Evolutionary conservation across 2,329 filamentous ascomycete genomes (phyloP).

Genomic region (Hypoxylon sp.): DNA sequence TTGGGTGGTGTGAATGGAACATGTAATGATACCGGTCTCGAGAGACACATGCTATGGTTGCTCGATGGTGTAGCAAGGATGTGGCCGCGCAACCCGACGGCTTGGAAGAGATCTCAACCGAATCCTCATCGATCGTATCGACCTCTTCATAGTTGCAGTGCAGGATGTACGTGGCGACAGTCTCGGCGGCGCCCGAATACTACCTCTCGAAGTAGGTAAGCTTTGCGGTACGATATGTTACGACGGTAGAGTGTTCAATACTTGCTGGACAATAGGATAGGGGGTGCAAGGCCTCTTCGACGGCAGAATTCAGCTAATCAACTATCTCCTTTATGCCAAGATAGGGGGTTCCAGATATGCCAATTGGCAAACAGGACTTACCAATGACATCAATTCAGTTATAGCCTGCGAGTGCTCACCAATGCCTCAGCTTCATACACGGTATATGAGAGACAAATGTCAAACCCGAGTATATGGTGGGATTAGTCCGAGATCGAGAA

Average conservation of each 20-base stretch:
- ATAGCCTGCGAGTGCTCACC: background rate
- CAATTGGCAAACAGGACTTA: background rate
- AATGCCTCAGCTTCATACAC: background rate
- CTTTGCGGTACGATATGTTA: background rate
- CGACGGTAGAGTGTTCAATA: background rate
- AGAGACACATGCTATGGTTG: slow-evolving; percentile 9
- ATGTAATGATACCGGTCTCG: slow-evolving; percentile 4
- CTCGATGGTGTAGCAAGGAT: slow-evolving; percentile 1
- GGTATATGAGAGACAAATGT: background rate
- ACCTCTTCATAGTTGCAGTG: slow-evolving; percentile 5
- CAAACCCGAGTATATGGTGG: background rate
- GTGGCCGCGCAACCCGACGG: slow-evolving; percentile 1
- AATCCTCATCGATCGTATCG: slow-evolving; percentile 5
- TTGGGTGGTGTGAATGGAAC: slow-evolving; percentile 10
- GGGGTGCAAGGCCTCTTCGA: background rate
- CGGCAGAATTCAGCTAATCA: background rate
- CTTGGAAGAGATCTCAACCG: slow-evolving; percentile 2
- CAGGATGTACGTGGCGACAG: background rate
- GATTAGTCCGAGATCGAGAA: background rate
- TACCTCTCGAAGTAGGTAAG: background rate
- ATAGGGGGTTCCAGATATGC: background rate
- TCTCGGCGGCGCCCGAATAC: background rate
- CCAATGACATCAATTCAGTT: background rate
- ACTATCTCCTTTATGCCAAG: background rate
- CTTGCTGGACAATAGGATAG: background rate